A percentile compares a stretch with the other conserved stretches of the same genome.
Conservation (phyloP, 1,284 basidiomycete species). For the Xerocomus alliaceus region DNA sequence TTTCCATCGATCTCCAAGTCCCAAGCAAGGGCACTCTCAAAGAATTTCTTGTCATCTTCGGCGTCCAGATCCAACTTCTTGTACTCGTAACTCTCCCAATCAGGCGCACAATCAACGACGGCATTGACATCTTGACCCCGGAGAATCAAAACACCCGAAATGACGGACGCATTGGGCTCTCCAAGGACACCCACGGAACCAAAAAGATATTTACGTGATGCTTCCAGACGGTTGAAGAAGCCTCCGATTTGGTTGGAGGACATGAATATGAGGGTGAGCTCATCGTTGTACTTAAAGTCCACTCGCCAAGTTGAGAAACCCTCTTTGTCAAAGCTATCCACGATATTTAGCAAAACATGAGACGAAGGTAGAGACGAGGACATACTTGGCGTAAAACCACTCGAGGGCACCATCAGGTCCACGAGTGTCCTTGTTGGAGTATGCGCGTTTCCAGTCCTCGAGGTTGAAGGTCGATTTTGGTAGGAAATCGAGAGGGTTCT, state of each 20-base stretch:
- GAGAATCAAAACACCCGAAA: slow-evolving; percentile 81
- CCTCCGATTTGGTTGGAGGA: slow-evolving; percentile 89
- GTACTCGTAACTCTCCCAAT: slow-evolving; percentile 90
- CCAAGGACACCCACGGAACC: slow-evolving; percentile 93
- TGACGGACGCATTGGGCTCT: slow-evolving; percentile 75
- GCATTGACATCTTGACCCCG: slow-evolving; percentile 78
- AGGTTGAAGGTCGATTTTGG: slow-evolving; percentile 94
- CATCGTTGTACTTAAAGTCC: slow-evolving; percentile 97
- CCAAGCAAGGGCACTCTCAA: slow-evolving; percentile 91
- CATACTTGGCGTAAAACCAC: slow-evolving; percentile 91
- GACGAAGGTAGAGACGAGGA: slow-evolving; percentile 5
- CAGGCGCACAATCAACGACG: slow-evolving; percentile 86
- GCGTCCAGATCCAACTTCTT: slow-evolving; percentile 73
- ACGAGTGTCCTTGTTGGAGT: slow-evolving; percentile 96
- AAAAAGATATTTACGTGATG: slow-evolving; percentile 93
- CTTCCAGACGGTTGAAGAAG: slow-evolving; percentile 97
- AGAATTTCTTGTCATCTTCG: slow-evolving; percentile 82
- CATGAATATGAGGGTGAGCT: slow-evolving; percentile 94
- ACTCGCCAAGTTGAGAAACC: slow-evolving; percentile 93
- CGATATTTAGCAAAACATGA: slow-evolving; percentile 33
- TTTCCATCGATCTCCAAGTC: slow-evolving; percentile 86
- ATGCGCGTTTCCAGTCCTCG: slow-evolving; percentile 97
- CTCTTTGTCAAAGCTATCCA: slow-evolving; percentile 81
- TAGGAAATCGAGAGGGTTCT: slow-evolving; percentile 93
- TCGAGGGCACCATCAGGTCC: slow-evolving; percentile 75